phyloP scores from a whole-genome alignment of 2,329 filamentous ascomycete genomes.

The Penicillium decumbens region DNA sequence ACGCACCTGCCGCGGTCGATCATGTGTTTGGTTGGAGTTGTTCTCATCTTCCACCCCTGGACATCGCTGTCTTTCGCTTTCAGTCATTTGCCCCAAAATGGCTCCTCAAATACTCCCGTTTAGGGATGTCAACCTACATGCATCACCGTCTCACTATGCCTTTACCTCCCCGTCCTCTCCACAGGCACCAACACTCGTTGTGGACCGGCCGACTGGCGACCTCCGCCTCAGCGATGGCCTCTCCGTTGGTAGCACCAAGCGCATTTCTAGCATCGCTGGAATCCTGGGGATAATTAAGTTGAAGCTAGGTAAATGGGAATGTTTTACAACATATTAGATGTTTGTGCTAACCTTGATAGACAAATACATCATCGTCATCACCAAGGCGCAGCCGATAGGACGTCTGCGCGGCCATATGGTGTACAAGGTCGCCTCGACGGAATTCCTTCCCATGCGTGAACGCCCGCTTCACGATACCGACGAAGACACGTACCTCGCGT shows the following conservation, averaged over 20 bases:
- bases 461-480: slow-evolving; percentile 85
- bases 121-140: slow-evolving; percentile 94
- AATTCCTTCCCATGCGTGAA: slow-evolving; percentile 90
- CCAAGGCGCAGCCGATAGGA: slow-evolving; percentile 85
- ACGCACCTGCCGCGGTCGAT: slow-evolving; percentile 12
- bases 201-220: slow-evolving; percentile 90
- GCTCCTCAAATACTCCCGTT: slow-evolving; percentile 59
- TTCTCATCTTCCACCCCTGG: slow-evolving; percentile 1
- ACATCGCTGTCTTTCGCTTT: slow-evolving; percentile 1
- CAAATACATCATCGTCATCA: slow-evolving; percentile 96
- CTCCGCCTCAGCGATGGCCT: slow-evolving; percentile 74
- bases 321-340: not conserved
- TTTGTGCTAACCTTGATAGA: slow-evolving; percentile 47
- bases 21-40: slow-evolving; percentile 17
- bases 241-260: slow-evolving; percentile 66
- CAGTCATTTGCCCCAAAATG: slow-evolving; percentile 36
- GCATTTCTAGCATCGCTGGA: slow-evolving; percentile 89
- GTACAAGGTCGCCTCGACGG: slow-evolving; percentile 85
- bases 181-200: slow-evolving; percentile 76
- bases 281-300: slow-evolving; percentile 92
- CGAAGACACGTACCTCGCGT: slow-evolving; percentile 81
- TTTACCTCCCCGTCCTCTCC: slow-evolving; percentile 95
- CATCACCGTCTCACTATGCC: slow-evolving; percentile 85
- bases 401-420: slow-evolving; percentile 93
- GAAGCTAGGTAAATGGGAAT: slow-evolving; percentile 65